phyloP scores from a whole-genome alignment of 2,329 filamentous ascomycete species.

The Diaporthe capsici region DNA sequence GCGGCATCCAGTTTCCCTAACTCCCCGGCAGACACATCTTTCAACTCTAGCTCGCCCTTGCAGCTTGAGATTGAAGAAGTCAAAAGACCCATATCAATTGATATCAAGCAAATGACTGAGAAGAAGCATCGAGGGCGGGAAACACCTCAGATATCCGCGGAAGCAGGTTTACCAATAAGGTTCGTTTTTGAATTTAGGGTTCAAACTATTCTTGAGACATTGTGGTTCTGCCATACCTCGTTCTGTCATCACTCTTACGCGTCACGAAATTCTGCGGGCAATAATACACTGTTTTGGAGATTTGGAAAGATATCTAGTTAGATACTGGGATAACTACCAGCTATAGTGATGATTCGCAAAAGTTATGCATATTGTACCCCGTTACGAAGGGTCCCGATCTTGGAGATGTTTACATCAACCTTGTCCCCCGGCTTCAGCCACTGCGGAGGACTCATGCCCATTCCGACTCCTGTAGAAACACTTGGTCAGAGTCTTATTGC shows the following conservation, averaged over 20 bases:
- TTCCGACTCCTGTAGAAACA: slow-evolving; percentile 53
- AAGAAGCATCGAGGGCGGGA: background rate
- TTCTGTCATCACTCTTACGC: background rate
- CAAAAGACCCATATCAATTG: background rate
- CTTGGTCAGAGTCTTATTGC: background rate
- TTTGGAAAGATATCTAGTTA: background rate
- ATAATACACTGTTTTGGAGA: background rate
- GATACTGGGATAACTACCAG: background rate
- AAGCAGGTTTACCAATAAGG: background rate
- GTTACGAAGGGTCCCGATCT: slow-evolving; percentile 59
- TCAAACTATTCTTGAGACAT: background rate
- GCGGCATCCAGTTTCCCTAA: slow-evolving; percentile 25
- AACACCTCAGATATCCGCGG: background rate
- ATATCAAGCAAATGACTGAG: background rate
- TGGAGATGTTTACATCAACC: slow-evolving; percentile 56
- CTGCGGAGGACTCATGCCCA: slow-evolving; percentile 57
- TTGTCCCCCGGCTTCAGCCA: slow-evolving; percentile 56
- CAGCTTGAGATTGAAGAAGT: background rate
- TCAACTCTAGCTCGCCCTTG: background rate
- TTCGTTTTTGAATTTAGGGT: background rate
- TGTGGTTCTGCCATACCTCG: too few relatives aligned
- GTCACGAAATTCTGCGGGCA: background rate
- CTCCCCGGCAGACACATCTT: slow-evolving; percentile 26
- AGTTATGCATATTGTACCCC: slow-evolving; percentile 47
- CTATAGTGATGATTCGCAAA: background rate